Percentiles rank a stretch among this genome's conserved stretches.
These are phyloP conservation scores for Annulohypoxylon moriforme DNA, from an alignment of 495 filamentous ascomycete species.

Conservation along the genomic window DNA sequence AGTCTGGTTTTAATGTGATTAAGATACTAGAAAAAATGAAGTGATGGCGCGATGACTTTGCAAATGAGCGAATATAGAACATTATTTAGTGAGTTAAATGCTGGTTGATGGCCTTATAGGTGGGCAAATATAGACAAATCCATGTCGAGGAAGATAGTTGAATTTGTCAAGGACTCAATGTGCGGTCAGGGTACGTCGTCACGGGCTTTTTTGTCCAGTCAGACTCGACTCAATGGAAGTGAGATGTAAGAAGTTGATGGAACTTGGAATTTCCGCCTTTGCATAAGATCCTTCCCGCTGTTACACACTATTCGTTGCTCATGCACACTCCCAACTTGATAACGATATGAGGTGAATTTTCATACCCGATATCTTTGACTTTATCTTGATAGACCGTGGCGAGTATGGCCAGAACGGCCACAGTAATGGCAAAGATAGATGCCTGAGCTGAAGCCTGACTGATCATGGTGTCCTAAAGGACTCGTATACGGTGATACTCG, in stretches of 20 bases:
- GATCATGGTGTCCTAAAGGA: constrained; percentile 21
- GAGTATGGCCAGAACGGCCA: constrained; percentile 17
- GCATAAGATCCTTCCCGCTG: constrained; percentile 33
- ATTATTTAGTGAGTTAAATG: constrained; percentile 10
- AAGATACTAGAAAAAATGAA: constrained; percentile 10
- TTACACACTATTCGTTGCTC: constrained; percentile 17
- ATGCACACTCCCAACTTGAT: constrained; percentile 25
- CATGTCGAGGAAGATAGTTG: background rate
- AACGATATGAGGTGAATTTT: constrained; percentile 20
- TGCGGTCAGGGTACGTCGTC: constrained; percentile 43
- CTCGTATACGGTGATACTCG: background rate
- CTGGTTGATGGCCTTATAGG: constrained; percentile 13
- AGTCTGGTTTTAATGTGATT: constrained; percentile 20
- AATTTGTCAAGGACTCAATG: constrained; percentile 20
- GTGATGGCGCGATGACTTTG: background rate
- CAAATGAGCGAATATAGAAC: constrained; percentile 5
- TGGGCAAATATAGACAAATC: constrained; percentile 19
- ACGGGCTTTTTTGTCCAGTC: constrained; percentile 27
- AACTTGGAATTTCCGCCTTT: constrained; percentile 37
- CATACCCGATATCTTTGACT: constrained; percentile 29
- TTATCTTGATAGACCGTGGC: constrained; percentile 11
- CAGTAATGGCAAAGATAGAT: constrained; percentile 18
- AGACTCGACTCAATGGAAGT: constrained; percentile 21
- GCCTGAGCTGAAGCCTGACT: constrained; percentile 27
- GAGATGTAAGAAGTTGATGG: constrained; percentile 31